These are phyloP conservation scores for Magnolia changhungtana DNA, from an alignment of 164 flowering plant genomes.

Conservation along the genomic window DNA sequence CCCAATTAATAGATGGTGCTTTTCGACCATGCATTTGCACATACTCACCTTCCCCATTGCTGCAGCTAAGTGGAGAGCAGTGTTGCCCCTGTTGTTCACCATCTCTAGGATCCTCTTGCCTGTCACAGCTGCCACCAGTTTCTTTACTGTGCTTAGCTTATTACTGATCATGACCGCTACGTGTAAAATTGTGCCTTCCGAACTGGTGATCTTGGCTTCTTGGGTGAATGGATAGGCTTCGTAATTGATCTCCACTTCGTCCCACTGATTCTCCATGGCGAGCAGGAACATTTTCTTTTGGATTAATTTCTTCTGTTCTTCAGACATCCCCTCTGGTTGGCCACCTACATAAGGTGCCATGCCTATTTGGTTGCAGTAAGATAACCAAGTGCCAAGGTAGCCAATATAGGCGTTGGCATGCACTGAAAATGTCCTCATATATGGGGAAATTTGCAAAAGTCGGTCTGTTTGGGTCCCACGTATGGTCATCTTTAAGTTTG, in stretches of 20 bases:
- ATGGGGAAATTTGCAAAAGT: too few relatives aligned
- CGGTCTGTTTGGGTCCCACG: too few relatives aligned
- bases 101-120: not conserved
- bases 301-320: too few relatives aligned
- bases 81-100: slow-evolving; percentile 15
- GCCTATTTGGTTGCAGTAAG: too few relatives aligned
- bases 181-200: slow-evolving; percentile 32
- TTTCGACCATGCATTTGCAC: slow-evolving; percentile 11
- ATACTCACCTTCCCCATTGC: slow-evolving; percentile 13
- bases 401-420: too few relatives aligned
- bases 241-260: not conserved
- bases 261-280: not conserved
- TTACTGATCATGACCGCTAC: slow-evolving; percentile 21
- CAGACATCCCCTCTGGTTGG: too few relatives aligned
- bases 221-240: too few relatives aligned
- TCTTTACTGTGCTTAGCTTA: not conserved
- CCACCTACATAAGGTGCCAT: too few relatives aligned
- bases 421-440: too few relatives aligned
- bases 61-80: slow-evolving; percentile 25
- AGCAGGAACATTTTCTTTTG: not conserved
- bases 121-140: slow-evolving; percentile 11
- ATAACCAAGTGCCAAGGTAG: too few relatives aligned
- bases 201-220: not conserved
- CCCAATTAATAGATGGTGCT: not conserved
- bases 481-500: too few relatives aligned